These are phyloP conservation scores for Fusarium graminum DNA, from an alignment of 2,329 filamentous ascomycete species.

Conservation along the genomic window DNA sequence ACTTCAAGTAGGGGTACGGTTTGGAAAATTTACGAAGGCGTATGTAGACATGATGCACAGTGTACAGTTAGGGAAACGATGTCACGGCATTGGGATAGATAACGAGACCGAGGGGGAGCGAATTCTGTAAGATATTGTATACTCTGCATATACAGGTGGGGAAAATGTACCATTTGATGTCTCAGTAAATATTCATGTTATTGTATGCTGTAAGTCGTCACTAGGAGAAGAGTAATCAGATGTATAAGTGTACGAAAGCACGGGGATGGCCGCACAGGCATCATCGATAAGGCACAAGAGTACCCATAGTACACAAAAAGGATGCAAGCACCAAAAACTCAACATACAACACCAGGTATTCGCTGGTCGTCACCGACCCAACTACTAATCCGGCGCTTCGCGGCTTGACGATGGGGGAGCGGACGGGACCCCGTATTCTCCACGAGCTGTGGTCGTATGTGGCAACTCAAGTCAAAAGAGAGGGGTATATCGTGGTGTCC, in stretches of 20 bases:
- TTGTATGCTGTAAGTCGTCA: slow-evolving; percentile 4
- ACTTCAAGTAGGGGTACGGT: slow-evolving; percentile 49
- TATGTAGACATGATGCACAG: slow-evolving; percentile 18
- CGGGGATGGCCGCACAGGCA: background rate
- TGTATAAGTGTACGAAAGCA: background rate
- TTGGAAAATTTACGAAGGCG: slow-evolving; percentile 8
- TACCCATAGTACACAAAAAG: slow-evolving; percentile 1
- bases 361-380: slow-evolving; percentile 43
- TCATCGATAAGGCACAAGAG: background rate
- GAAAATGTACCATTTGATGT: slow-evolving; percentile 49
- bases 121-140: slow-evolving; percentile 51
- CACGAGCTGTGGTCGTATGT: slow-evolving; percentile 46
- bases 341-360: slow-evolving; percentile 47
- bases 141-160: slow-evolving; percentile 50
- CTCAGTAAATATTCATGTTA: slow-evolving; percentile 12
- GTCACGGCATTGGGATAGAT: slow-evolving; percentile 34
- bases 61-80: slow-evolving; percentile 32
- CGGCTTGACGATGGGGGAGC: slow-evolving; percentile 41
- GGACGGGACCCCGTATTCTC: slow-evolving; percentile 40
- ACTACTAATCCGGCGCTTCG: slow-evolving; percentile 46
- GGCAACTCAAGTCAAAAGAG: background rate
- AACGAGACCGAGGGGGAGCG: slow-evolving; percentile 31
- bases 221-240: slow-evolving; percentile 4
- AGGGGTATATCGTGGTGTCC: slow-evolving; percentile 3
- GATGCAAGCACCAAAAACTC: slow-evolving; percentile 3